Evolutionary conservation across 805 yeast species (phyloP), one percentile per base, ranked within the genome.

Genomic region (Vanderwaltozyma yarrowii): DNA sequence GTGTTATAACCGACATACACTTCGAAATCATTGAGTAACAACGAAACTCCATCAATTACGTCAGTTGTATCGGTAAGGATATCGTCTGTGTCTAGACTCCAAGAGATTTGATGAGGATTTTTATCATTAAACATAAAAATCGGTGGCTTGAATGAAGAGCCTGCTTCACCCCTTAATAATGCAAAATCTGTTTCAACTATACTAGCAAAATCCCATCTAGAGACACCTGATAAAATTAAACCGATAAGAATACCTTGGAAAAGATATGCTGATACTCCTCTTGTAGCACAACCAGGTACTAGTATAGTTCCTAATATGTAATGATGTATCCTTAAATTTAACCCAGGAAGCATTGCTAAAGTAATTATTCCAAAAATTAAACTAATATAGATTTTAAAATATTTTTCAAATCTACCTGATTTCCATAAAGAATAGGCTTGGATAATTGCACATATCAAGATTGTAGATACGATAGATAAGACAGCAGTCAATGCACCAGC

Each of bases 121-220:
- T 34, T 23, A 12, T 36, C 34, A 9, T 51, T 37, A 29, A 56
- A 51, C 12, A 46, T 25, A 13, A 76, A 63, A 3, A 37, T 38
- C 0, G 86, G 86, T 5, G 85, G 82, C 13, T 61, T 46, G 12
- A 54, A 42, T 6, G 61, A 50, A 3, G 53, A 76, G 32, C 74
- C 71, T 0, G 94, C 88, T 48, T 83, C 95, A 15, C 81, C 81
- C 46, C 96, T 66, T 39, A 76, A 56, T 32, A 88, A 57, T 3
- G 83, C 70, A 4, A 68, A 61, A 19, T 71, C 71, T 0, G 95
- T 84, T 52, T 89, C 96, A 1, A 83, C 76, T 40, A 89, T 76
- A 12, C 95, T 78, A 2, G 94, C 96, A 51, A 82, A 78, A 39
- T 92, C 96, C 98, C 98, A 89, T 39, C 94, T 66, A 0, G 94